Evolutionary conservation across 2,329 filamentous ascomycete species (phyloP), one percentile per base, ranked within the genome.

Genomic region (Metarhizium robertsii): DNA sequence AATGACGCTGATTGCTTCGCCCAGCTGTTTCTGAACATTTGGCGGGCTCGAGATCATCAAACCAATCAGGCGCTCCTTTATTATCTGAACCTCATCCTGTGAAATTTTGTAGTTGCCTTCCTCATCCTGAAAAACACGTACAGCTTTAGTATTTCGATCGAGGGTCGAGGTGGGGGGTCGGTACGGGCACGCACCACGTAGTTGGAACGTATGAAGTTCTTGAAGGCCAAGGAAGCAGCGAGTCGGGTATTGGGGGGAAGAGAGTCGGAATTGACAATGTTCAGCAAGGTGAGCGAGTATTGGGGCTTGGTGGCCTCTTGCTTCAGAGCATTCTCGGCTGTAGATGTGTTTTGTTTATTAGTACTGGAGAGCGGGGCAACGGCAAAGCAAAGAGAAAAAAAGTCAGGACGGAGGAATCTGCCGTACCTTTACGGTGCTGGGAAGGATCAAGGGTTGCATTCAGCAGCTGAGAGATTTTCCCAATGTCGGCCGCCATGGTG

Each of bases 1-100:
- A 65, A 99, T 97, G 64, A 95, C 84, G 73, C 92, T 96, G 71
- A 97, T 95, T 59, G 94, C 92, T 68, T 97, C 94, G 62, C 94
- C 94, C 42, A 99, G 81, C 74, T 99, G 94, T 58, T 90, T 85
- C 74, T 97, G 95, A 61, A 99, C 88, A 58, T 84, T 87, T 18
- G 88, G 71, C 4, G 92, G 94, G 29, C 94, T 91, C 8, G 87
- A 85, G 65, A 96, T 95, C 94, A 99, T 99, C 64, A 99, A 79
- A 56, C 90, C 92, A 65, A 99, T 92, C 59, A 99, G 83, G 76
- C 96, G 92, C 66, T 85, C 84, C 76, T 99, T 99, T 78, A 99
- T 96, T 47, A 89, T 89, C 32, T 77, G 74, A 42, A 99, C 92
- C 76, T 97, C 94, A 62, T 89, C 81, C 59, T 79, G 70, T 13